These are phyloP conservation scores for Alternaria sp. DNA, from an alignment of 2,329 filamentous ascomycete genomes.

Conservation along the genomic window DNA sequence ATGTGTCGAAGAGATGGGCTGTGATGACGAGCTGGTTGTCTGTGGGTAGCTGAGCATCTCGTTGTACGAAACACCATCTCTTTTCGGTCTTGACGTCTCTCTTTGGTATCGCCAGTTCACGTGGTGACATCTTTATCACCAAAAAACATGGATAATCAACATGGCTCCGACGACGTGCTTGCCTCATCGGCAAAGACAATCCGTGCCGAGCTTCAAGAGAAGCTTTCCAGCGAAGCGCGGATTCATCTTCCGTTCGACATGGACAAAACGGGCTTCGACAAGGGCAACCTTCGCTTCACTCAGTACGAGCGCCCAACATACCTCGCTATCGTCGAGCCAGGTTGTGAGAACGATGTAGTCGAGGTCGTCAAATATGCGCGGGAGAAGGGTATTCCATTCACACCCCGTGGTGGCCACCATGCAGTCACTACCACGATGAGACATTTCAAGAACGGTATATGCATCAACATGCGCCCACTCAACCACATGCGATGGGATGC, in stretches of 20 bases:
- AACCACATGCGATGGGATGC: slow-evolving; percentile 9
- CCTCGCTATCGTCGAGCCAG: slow-evolving; percentile 6
- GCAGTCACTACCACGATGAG: slow-evolving; percentile 7
- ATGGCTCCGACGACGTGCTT: background rate
- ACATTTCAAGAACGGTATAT: slow-evolving; percentile 5
- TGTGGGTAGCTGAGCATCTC: background rate
- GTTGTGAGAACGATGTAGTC: slow-evolving; percentile 1
- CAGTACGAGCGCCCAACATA: slow-evolving; percentile 10
- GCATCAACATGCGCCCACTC: slow-evolving; percentile 9
- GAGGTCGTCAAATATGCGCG: slow-evolving; percentile 6
- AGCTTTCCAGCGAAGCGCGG: background rate
- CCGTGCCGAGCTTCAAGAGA: slow-evolving; percentile 6
- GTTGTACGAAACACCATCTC: background rate
- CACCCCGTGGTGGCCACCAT: slow-evolving; percentile 9
- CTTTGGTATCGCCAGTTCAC: background rate
- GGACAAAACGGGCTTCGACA: slow-evolving; percentile 1
- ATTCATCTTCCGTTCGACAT: background rate
- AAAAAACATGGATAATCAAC: background rate
- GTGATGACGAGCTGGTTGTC: background rate
- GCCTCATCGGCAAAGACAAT: background rate
- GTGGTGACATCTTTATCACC: background rate
- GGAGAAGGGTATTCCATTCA: slow-evolving; percentile 7
- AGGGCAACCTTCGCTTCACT: slow-evolving; percentile 8
- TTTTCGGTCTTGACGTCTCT: background rate
- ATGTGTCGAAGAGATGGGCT: background rate